Evolutionary conservation across 805 yeast species (phyloP), one percentile per base, ranked within the genome.

Genomic region (Yamadazyma philogaea): DNA sequence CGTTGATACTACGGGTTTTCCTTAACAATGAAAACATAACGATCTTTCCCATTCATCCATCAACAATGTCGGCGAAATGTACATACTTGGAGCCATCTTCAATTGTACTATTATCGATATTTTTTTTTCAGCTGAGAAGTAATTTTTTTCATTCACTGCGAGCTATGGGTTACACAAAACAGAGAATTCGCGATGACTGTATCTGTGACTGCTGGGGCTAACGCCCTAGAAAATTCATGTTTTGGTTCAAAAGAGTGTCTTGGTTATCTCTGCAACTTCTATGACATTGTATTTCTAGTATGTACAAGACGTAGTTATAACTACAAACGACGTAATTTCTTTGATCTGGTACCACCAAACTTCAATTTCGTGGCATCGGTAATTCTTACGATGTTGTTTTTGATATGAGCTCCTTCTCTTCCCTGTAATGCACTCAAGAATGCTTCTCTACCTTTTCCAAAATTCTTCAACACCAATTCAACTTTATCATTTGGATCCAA

Each of bases 291-390:
- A 14, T 36, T 17, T 19, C 18, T 14, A 19, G 15, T 41, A 41
- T 41, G 19, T 31, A 41, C 38, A 34, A 21, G 41, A 27, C 19
- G 10, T 17, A n/a, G n/a, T n/a, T 24, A 24, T 36, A 30, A 36
- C 61, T 68, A 81, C 56, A 84, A 70, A 68, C 95, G 82, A 72
- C 96, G 84, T 44, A 74, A 74, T 61, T 82, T 79, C 65, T 91
- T 95, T 16, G 96, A 74, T 55, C 93, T 79, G 36, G 78, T 83
- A 73, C 98, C 98, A 73, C 99, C 99, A 57, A 87, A 87, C 64
- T 86, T 84, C 70, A 91, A 74, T 44, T 78, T 78, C 5, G 99
- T 88, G 50, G 76, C 74, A 56, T 91, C 98, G 37, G 84, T 75
- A 24, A 91, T 68, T 55, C 89, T 79, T 26, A 77, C 75, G 30